Evolutionary conservation across 306 rosid species (phyloP).

Genomic region (Mimosa bimucronata): DNA sequence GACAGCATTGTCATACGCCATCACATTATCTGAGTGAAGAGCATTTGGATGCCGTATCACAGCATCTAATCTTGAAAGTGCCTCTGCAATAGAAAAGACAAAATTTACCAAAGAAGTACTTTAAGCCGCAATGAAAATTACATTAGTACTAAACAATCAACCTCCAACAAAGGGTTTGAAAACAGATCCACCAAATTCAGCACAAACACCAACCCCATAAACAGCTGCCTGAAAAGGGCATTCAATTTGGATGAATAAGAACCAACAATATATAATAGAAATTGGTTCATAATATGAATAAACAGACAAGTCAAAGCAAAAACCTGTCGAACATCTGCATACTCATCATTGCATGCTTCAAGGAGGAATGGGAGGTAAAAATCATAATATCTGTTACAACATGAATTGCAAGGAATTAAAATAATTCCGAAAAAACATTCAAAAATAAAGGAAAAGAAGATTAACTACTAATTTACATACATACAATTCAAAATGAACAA

Average conservation of each 20-base stretch:
- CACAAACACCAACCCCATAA: slow-evolving; percentile 97
- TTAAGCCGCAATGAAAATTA: slow-evolving; percentile 14
- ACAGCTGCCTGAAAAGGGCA: slow-evolving; percentile 85
- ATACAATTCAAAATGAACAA: slow-evolving; percentile 19
- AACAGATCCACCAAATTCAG: slow-evolving; percentile 91
- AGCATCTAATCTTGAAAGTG: slow-evolving; percentile 83
- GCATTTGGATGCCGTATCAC: slow-evolving; percentile 92
- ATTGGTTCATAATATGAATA: slow-evolving; percentile 9
- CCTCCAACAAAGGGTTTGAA: slow-evolving; percentile 87
- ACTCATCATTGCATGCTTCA: slow-evolving; percentile 97
- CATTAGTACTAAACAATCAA: slow-evolving; percentile 39
- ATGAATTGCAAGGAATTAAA: slow-evolving; percentile 19
- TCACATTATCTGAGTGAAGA: slow-evolving; percentile 65
- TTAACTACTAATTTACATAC: background rate
- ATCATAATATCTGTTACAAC: slow-evolving; percentile 77
- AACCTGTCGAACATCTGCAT: slow-evolving; percentile 96
- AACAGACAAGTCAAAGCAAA: slow-evolving; percentile 4
- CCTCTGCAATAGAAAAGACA: slow-evolving; percentile 66
- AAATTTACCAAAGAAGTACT: slow-evolving; percentile 22
- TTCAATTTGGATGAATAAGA: slow-evolving; percentile 26
- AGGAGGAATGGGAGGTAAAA: slow-evolving; percentile 86
- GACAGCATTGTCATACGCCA: slow-evolving; percentile 98
- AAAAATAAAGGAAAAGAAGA: slow-evolving; percentile 8
- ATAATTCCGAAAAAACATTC: slow-evolving; percentile 29
- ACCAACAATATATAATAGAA: slow-evolving; percentile 9